Percentiles rank a stretch among this genome's conserved stretches.
Conservation (phyloP, 1,284 basidiomycete species). For the Trichosporon sp. region DNA sequence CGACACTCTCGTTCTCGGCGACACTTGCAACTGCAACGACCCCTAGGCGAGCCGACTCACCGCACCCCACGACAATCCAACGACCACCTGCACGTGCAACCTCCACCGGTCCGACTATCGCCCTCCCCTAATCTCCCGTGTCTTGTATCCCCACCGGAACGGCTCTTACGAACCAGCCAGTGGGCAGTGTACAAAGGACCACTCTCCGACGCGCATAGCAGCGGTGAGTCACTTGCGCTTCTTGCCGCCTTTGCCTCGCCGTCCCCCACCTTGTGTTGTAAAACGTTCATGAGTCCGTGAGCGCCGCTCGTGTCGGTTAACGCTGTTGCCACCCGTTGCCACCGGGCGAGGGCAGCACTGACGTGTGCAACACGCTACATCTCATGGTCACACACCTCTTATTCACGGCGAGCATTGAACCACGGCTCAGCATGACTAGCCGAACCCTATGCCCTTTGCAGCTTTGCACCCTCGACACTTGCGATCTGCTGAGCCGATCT, state of each 20-base stretch:
- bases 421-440: conserved; percentile 12
- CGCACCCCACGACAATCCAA: background rate
- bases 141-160: conserved; percentile 6
- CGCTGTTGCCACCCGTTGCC: conserved; percentile 13
- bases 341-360: background rate
- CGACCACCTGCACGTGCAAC: conserved; percentile 14
- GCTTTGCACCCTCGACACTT: background rate
- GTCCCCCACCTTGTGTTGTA: background rate
- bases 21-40: background rate
- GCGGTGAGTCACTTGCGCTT: conserved; percentile 1
- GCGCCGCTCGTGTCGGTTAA: background rate
- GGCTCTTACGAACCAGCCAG: background rate
- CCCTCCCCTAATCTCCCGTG: background rate
- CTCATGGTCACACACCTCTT: conserved; percentile 3
- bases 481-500: conserved; percentile 11
- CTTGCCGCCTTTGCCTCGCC: background rate
- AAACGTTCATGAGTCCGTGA: background rate
- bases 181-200: conserved; percentile 1
- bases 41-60: background rate
- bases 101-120: conserved; percentile 5
- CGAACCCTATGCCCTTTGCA: background rate
- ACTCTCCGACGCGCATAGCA: conserved; percentile 11
- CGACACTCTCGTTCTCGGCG: background rate
- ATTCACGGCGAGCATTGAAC: conserved; percentile 11
- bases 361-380: background rate